Conservation (phyloP, 805 yeast species). For the Sporopachydermia lactativora region DNA sequence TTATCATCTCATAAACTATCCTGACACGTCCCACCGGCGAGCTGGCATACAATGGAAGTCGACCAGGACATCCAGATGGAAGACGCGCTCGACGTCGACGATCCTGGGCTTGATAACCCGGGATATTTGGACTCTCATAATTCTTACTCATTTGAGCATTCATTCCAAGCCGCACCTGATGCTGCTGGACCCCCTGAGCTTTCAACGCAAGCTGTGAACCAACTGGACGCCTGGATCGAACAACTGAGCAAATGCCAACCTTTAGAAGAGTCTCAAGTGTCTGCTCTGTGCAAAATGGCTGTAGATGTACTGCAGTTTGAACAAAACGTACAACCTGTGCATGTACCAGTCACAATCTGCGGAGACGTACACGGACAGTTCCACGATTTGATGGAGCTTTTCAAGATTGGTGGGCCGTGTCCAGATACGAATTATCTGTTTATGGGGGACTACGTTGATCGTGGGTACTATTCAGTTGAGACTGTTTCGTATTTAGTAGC, state of each 20-base stretch:
- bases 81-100: not conserved
- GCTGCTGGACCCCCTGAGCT: slow-evolving; percentile 18
- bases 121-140: not conserved
- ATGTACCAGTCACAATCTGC: slow-evolving; percentile 90
- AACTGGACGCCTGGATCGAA: slow-evolving; percentile 81
- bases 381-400: slow-evolving; percentile 86
- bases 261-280: slow-evolving; percentile 66
- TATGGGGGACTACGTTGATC: slow-evolving; percentile 87
- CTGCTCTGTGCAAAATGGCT: slow-evolving; percentile 76
- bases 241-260: slow-evolving; percentile 69
- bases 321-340: slow-evolving; percentile 88
- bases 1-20: too few relatives aligned
- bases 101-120: slow-evolving; percentile 1
- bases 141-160: slow-evolving; percentile 4
- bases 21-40: too few relatives aligned
- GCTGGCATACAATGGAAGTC: slow-evolving; percentile 1
- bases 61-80: slow-evolving; percentile 1
- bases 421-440: slow-evolving; percentile 85
- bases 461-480: slow-evolving; percentile 81
- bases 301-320: slow-evolving; percentile 69
- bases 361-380: slow-evolving; percentile 97
- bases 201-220: slow-evolving; percentile 36
- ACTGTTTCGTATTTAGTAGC: slow-evolving; percentile 81
- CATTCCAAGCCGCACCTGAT: slow-evolving; percentile 4
- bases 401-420: slow-evolving; percentile 87